A percentile compares a stretch with the other conserved stretches of the same genome.
Conservation (phyloP, 2,329 filamentous ascomycete species). For the Ciborinia camelliae region DNA sequence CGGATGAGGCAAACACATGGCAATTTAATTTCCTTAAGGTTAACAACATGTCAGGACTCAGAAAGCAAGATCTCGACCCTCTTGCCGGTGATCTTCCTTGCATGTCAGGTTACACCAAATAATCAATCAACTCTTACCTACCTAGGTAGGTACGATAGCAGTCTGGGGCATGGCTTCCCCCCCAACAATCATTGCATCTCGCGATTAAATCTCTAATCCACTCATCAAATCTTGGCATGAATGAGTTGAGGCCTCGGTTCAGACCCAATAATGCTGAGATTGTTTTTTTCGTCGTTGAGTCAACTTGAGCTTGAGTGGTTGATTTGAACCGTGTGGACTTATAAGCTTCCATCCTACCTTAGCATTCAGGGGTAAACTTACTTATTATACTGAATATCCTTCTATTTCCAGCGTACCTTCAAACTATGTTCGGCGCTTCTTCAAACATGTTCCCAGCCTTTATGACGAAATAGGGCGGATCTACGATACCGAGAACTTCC, state of each 20-base stretch:
- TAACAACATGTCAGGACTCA: slow-evolving; percentile 12
- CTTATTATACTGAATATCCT: slow-evolving; percentile 3
- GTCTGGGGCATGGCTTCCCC: not conserved
- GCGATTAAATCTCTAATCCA: not conserved
- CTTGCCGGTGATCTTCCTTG: slow-evolving; percentile 11
- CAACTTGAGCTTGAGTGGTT: not conserved
- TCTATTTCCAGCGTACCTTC: not conserved
- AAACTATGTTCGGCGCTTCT: slow-evolving; percentile 10
- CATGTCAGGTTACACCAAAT: slow-evolving; percentile 16
- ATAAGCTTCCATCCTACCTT: no score
- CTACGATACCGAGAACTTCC: not conserved
- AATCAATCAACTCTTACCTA: slow-evolving; percentile 8
- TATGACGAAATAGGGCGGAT: slow-evolving; percentile 3
- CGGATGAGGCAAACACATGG: not conserved
- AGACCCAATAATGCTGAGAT: no score
- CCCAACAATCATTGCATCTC: not conserved
- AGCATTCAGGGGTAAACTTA: slow-evolving; percentile 9
- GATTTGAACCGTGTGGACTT: slow-evolving; percentile 1
- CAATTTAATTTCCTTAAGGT: slow-evolving; percentile 14
- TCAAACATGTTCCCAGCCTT: not conserved
- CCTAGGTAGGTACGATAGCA: no score
- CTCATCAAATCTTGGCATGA: not conserved
- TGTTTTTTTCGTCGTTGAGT: no score
- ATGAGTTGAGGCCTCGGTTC: not conserved
- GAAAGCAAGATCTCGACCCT: slow-evolving; percentile 17